These are phyloP conservation scores for Yueomyces sp. DNA, from an alignment of 1,139 yeast species.

Conservation along the genomic window DNA sequence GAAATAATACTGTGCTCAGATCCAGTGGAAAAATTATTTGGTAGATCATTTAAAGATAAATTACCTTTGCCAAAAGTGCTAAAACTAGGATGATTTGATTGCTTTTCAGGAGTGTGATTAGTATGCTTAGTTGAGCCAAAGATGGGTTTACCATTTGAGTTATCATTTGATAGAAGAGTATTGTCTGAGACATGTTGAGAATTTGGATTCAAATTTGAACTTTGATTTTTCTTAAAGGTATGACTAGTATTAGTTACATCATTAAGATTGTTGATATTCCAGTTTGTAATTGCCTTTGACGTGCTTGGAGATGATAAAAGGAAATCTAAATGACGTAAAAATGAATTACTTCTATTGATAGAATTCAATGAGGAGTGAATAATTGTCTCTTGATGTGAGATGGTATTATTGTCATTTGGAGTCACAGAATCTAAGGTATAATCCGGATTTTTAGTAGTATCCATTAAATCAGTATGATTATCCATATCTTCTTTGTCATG, in stretches of 20 bases:
- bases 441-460: neutral
- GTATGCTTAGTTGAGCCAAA: neutral
- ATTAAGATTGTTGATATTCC: neutral
- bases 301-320: slow-evolving; percentile 14
- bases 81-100: slow-evolving; percentile 26
- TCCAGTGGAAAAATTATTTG: slow-evolving; percentile 5
- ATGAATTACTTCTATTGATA: slow-evolving; percentile 17
- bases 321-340: slow-evolving; percentile 26
- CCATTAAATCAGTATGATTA: too few relatives aligned
- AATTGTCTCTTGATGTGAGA: slow-evolving; percentile 7
- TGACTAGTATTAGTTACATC: neutral
- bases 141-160: neutral
- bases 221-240: too few relatives aligned
- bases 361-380: slow-evolving; percentile 6
- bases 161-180: neutral
- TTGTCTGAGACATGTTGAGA: neutral
- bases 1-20: neutral
- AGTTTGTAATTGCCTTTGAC: neutral
- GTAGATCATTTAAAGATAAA: slow-evolving; percentile 44
- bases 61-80: slow-evolving; percentile 65
- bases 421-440: neutral
- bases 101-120: neutral
- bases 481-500: too few relatives aligned
- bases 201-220: too few relatives aligned
- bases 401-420: slow-evolving; percentile 1